Percentiles rank a stretch among this genome's conserved stretches.
These are phyloP conservation scores for Saccharomyces hybrid DNA, from an alignment of 1,139 yeast species.

Conservation along the genomic window DNA sequence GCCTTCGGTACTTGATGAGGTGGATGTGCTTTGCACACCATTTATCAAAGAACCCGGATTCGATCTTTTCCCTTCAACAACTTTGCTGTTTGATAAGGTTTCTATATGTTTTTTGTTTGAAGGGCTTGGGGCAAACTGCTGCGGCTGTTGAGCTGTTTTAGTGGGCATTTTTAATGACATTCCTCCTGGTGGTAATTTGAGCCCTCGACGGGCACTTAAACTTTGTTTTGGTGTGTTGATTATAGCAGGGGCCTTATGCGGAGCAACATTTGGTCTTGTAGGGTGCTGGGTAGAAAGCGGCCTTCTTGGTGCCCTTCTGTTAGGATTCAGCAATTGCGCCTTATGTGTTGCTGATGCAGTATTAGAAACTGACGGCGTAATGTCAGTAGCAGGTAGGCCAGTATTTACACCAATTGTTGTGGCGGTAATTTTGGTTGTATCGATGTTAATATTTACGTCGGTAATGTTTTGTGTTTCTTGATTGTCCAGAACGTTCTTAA, in stretches of 20 bases:
- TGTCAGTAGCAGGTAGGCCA: background rate
- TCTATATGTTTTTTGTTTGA: conserved; percentile 18
- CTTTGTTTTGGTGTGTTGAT: conserved; percentile 18
- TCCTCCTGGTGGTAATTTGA: conserved; percentile 31
- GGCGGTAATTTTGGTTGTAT: background rate
- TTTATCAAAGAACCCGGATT: conserved; percentile 31
- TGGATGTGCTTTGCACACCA: conserved; percentile 29
- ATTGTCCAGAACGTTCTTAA: background rate
- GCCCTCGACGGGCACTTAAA: conserved; percentile 32
- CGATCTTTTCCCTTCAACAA: conserved; percentile 18
- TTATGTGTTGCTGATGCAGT: conserved; percentile 4
- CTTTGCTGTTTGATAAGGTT: conserved; percentile 5
- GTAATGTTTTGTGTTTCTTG: background rate
- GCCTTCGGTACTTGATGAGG: conserved; percentile 25
- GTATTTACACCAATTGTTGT: background rate
- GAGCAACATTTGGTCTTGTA: conserved; percentile 4
- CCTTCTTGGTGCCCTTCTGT: conserved; percentile 23
- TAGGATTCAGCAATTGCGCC: conserved; percentile 16
- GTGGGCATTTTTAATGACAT: conserved; percentile 25
- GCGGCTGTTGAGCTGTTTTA: conserved; percentile 13
- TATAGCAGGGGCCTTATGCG: conserved; percentile 2
- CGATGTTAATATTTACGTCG: background rate
- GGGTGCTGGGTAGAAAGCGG: conserved; percentile 10
- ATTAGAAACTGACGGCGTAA: conserved; percentile 4
- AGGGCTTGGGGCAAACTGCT: conserved; percentile 28